Percentiles rank a stretch among this genome's conserved stretches.
Evolutionary conservation across 2,329 filamentous ascomycete species (phyloP).

Genomic region (Penicillium sp.): DNA sequence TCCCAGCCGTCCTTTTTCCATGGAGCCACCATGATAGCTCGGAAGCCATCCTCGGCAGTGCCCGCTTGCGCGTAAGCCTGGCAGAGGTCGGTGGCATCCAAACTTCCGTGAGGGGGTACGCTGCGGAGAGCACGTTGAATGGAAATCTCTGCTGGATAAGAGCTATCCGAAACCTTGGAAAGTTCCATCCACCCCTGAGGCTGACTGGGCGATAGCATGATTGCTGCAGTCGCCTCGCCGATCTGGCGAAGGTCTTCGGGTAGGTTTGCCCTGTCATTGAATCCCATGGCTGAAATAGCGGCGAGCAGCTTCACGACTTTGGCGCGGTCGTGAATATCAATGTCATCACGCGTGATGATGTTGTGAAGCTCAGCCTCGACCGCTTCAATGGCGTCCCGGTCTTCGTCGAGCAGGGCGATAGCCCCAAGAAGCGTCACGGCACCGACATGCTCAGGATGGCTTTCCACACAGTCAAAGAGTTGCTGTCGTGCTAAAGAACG

Average conservation of each 20-base stretch:
- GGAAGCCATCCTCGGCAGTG: slow-evolving; percentile 66
- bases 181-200: slow-evolving; percentile 77
- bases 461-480: slow-evolving; percentile 73
- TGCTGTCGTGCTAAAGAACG: slow-evolving; percentile 69
- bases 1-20: slow-evolving; percentile 66
- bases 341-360: slow-evolving; percentile 61
- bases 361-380: slow-evolving; percentile 70
- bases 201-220: slow-evolving; percentile 74
- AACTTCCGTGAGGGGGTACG: slow-evolving; percentile 63
- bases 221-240: slow-evolving; percentile 64
- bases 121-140: slow-evolving; percentile 68
- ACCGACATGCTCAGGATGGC: slow-evolving; percentile 66
- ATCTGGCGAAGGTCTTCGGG: slow-evolving; percentile 47
- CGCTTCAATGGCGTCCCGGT: slow-evolving; percentile 71
- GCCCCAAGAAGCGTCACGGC: slow-evolving; percentile 76
- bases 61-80: slow-evolving; percentile 69
- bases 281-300: slow-evolving; percentile 60
- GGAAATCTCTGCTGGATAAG: slow-evolving; percentile 66
- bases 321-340: slow-evolving; percentile 58
- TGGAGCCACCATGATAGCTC: slow-evolving; percentile 71
- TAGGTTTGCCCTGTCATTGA: slow-evolving; percentile 39
- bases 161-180: slow-evolving; percentile 52
- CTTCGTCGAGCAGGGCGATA: slow-evolving; percentile 74
- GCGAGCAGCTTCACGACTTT: slow-evolving; percentile 68
- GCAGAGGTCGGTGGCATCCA: slow-evolving; percentile 65